A percentile compares a stretch with the other conserved stretches of the same genome.
phyloP scores from a whole-genome alignment of 2,329 filamentous ascomycete species.

The Fusarium subtropicale region DNA sequence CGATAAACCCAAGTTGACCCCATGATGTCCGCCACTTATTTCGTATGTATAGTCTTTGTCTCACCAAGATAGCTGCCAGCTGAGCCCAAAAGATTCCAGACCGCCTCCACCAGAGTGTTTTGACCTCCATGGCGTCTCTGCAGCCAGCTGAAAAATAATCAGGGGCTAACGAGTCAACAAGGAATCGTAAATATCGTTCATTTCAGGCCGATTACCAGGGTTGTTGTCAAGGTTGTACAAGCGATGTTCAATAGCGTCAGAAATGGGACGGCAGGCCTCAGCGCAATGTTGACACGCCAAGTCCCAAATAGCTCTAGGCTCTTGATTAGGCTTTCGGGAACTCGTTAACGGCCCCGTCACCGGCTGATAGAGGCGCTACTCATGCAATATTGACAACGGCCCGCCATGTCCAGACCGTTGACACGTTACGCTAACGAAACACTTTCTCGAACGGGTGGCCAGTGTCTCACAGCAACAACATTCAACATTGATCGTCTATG shows the following conservation, averaged over 20 bases:
- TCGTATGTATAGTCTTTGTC: neutral
- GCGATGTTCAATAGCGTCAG: neutral
- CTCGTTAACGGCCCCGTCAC: neutral
- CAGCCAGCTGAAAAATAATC: neutral
- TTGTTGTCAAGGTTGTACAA: neutral
- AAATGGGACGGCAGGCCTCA: neutral
- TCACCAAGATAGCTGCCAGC: neutral
- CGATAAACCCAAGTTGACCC: neutral
- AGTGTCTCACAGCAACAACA: neutral
- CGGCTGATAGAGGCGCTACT: accelerated
- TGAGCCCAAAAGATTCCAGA: neutral
- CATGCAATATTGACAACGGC: neutral
- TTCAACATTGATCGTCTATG: accelerated
- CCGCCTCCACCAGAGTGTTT: neutral
- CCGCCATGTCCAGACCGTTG: neutral
- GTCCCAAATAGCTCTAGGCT: neutral
- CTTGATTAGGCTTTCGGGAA: neutral
- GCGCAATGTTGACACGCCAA: neutral
- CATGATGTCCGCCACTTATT: neutral
- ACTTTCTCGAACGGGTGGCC: neutral
- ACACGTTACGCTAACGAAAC: accelerated
- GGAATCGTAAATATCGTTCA: neutral
- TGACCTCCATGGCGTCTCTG: accelerated
- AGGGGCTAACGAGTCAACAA: accelerated
- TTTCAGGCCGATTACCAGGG: accelerated